Evolutionary conservation across 1,284 basidiomycete species (phyloP), one percentile per base, ranked within the genome.

Genomic region (Sanghuangporus sanghuang): DNA sequence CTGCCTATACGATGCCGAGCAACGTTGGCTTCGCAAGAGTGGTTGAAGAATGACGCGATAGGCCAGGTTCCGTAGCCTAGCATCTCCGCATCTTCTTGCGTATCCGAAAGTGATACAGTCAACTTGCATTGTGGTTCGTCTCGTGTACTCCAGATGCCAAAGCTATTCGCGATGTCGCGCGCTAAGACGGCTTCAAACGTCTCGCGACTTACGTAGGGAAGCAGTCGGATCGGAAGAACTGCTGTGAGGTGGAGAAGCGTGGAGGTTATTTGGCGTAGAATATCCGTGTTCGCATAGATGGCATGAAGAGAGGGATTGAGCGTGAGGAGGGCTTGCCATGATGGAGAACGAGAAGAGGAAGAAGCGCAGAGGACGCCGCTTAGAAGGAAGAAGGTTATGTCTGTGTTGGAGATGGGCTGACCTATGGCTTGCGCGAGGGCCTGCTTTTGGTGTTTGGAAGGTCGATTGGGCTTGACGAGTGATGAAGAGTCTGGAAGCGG

Each of bases 11-110:
- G 57, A 6, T 40, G 12, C 39, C 67, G 65, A 2, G 39, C 21
- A 8, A 70, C 44, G 42, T 64, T 66, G 2, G 70, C 67, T 27
- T 18, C 18, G 57, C 70, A 71, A 3, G 68, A 67, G 60, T 71
- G 70, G 49, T 71, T 71, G 62, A 71, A 71, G 65, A 68, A 71
- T 16, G 67, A 68, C 1, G 68, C 69, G 40, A 59, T 50, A 36
- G 67, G 60, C 68, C 68, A 71, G 4, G 60, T 66, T 23, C 69
- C 70, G 60, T 69, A 70, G 2, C 70, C 70, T 12, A 71, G 67
- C 66, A 71, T 68, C 60, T 71, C 69, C 27, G 60, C 23, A 9
- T 60, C 68, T 12, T 59, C 59, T 18, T 46, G 16, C 16, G 1
- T n/a, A n/a, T n/a, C 21, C 7, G 16, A n/a, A 12, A n/a, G 5